Percentiles rank a stretch among this genome's conserved stretches.
Conservation (phyloP, 306 rosid genomes). For the Vigna nakashimae region DNA sequence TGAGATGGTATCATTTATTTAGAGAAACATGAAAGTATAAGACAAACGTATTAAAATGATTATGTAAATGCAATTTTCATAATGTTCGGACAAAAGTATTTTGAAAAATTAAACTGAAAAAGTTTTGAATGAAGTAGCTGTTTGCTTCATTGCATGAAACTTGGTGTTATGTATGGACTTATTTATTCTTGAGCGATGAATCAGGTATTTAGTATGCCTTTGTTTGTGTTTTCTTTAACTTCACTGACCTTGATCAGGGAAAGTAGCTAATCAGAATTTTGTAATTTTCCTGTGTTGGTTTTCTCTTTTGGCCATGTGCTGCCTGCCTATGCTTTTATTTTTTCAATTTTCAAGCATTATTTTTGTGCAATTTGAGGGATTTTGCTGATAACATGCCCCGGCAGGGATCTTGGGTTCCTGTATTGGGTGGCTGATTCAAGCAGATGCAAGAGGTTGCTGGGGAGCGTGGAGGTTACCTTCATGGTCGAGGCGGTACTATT, state of each 20-base stretch:
- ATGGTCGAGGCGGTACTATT: conserved; percentile 95
- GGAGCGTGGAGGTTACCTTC: conserved; percentile 99
- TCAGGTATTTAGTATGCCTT: neutral
- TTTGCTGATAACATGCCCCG: conserved; percentile 98
- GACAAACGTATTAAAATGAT: neutral
- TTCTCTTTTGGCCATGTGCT: conserved; percentile 12
- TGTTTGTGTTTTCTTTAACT: conserved; percentile 28
- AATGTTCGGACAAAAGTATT: neutral
- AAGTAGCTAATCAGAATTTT: neutral
- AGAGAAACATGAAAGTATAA: neutral
- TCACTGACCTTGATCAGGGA: neutral
- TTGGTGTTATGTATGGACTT: neutral
- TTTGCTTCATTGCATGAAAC: neutral
- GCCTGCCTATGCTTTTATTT: neutral
- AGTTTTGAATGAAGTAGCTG: neutral
- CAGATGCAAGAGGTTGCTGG: conserved; percentile 99
- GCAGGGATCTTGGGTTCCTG: conserved; percentile 96
- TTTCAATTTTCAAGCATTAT: conserved; percentile 15
- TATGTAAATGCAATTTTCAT: neutral
- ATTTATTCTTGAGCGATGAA: neutral
- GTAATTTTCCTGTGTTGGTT: conserved; percentile 10
- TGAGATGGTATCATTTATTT: neutral
- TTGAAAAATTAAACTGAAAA: neutral
- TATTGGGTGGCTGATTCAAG: conserved; percentile 72
- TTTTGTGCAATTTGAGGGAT: conserved; percentile 49